Evolutionary conservation across 2,329 filamentous ascomycete species (phyloP).

Genomic region (Penicillium sp.): DNA sequence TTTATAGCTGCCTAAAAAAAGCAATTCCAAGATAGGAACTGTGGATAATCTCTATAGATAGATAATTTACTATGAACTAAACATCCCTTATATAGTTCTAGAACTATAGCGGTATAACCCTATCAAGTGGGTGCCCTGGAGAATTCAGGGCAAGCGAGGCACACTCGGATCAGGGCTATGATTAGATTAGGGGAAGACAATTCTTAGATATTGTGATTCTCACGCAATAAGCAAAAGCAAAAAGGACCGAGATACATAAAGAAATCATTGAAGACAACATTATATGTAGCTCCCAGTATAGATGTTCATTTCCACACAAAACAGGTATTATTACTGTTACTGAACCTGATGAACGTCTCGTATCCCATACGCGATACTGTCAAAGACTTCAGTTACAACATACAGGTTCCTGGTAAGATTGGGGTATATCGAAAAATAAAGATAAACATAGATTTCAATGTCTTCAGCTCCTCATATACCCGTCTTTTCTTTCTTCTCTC

Average conservation of each 20-base stretch:
- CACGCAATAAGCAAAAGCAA: background rate
- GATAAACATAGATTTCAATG: background rate
- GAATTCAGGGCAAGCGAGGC: slow-evolving; percentile 1
- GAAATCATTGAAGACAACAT: background rate
- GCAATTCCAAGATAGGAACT: background rate
- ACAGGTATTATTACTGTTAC: slow-evolving; percentile 21
- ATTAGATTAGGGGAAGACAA: slow-evolving; percentile 5
- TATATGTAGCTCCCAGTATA: background rate
- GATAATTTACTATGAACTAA: background rate
- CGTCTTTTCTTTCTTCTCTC: background rate
- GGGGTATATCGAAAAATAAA: slow-evolving; percentile 1
- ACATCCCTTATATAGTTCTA: background rate
- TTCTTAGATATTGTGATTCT: background rate
- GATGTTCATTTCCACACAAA: slow-evolving; percentile 3
- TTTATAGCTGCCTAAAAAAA: background rate
- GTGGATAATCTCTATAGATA: background rate
- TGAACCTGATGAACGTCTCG: slow-evolving; percentile 3
- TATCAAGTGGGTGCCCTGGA: background rate
- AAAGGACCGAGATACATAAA: background rate
- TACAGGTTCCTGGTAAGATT: slow-evolving; percentile 26
- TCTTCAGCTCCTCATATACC: background rate
- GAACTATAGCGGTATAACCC: background rate
- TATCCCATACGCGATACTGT: slow-evolving; percentile 22
- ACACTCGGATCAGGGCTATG: slow-evolving; percentile 4
- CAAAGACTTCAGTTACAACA: slow-evolving; percentile 4